Base-by-base conservation (phyloP, 2,329 filamentous ascomycete genomes). In the Scolecobasidium constrictum region DNA sequence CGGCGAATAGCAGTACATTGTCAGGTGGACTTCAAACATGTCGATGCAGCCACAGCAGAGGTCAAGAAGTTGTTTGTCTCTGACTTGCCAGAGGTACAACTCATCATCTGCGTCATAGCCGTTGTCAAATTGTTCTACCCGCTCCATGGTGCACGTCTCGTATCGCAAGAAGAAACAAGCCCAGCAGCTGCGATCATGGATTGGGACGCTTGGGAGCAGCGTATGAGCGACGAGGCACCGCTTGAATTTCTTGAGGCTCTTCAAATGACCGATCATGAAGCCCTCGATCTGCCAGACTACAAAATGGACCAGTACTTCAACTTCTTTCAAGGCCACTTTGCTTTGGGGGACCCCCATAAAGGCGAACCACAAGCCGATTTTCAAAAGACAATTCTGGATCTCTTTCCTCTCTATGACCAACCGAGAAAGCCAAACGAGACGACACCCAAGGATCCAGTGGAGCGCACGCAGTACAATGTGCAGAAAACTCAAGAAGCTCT, bases 71-170 rank as follows among this genome's bases (percentile, higher is more conserved):
- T 35, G 3, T 19, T 26, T 12, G 28, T 36, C 5, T 13, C 31
- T 18, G 42, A 44, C 40, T 73, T 82, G 48, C 86, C 92, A 0
- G 92, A 96, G 54, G 67, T 84, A 4, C 74, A 83, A 35, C 64
- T 95, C 1, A 68, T 86, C 43, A 71, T 79, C 3, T 65, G 86
- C 3, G 59, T 94, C 3, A 66, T 94, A 2, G 70, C 94, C 12
- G 77, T 83, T 3, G 78, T 82, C 3, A 95, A 95, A 53, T 59
- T 94, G 2, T 68, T 83, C 16, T 87, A 86, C 52, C 86, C 90
- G 0, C 77, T 94, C 35, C 77, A 86, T 52, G 64, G 66, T 17
- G 53, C 70, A 11, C 58, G 67, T 41, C 66, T 79, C 34, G 65
- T 68, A 50, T 72, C 71, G 5, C 59, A 55, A 26, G 68, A 66